Evolutionary conservation across 768 basidiomycete species (phyloP), one percentile per base, ranked within the genome.

Genomic region (Lyophyllum decastes): DNA sequence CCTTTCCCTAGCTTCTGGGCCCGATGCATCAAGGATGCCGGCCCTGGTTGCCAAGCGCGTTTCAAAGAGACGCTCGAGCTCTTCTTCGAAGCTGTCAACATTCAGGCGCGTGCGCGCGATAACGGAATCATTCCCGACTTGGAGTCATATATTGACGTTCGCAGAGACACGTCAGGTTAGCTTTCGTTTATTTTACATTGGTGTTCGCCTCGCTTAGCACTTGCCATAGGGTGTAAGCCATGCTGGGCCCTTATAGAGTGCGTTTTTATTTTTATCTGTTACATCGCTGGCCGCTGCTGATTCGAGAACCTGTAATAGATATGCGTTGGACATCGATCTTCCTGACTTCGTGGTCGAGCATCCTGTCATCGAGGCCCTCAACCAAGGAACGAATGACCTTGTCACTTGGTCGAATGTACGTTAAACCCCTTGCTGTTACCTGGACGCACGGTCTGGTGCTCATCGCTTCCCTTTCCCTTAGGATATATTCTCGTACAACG

Each of bases 331-430:
- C 61, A 82, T 92, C 54, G 82, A 88, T 58, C 78, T 92, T 24
- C 90, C 90, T 1, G 86, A 89, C 62, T 81, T 75, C 58, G 88
- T 91, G 33, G 83, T 84, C 68, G 81, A 86, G 14, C 81, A 91
- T 66, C 87, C 86, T 2, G 66, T 83, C 52, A 79, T 92, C 22
- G 72, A 69, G 54, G 78, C 80, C 52, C 78, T 92, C 53, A 84
- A 84, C 49, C 83, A 90, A 65, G 80, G 83, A 19, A 78, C 90
- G 19, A 92, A 92, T 57, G 90, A 92, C 62, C 76, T 92, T 53
- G 87, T 92, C 53, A 85, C 88, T n/a, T 90, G 88, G 89, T 89
- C 89, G 19, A 92, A 92, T 66, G 90, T 90, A 70, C 65, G 84
- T 66, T 49, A 44, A 46, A 45, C 44, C n/a, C n/a, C 27, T 30